These are phyloP conservation scores for Musa schizocarpa DNA, from an alignment of 176 grass and related monocot species.

Conservation along the genomic window DNA sequence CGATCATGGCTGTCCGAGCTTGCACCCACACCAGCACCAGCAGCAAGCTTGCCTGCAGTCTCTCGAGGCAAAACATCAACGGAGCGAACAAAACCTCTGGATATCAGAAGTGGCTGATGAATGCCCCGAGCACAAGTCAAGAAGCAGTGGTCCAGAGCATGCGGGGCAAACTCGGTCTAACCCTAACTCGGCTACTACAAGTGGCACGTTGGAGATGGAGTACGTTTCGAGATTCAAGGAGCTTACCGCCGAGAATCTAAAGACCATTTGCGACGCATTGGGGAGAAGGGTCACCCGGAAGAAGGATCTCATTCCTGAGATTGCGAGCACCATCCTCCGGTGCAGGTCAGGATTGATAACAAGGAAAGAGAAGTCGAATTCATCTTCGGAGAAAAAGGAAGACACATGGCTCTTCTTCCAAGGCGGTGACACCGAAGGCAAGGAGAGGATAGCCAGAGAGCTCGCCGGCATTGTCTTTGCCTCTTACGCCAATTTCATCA, in stretches of 20 bases:
- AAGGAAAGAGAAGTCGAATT: slow-evolving; percentile 34
- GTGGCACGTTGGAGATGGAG: slow-evolving; percentile 9
- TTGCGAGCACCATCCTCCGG: slow-evolving; percentile 60
- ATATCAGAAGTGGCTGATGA: background rate
- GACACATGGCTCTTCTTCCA: slow-evolving; percentile 81
- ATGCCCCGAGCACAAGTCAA: background rate
- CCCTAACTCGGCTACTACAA: slow-evolving; percentile 29
- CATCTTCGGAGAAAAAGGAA: slow-evolving; percentile 31
- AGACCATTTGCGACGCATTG: slow-evolving; percentile 44
- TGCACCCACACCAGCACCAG: background rate
- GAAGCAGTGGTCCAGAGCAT: no score
- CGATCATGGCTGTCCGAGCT: background rate
- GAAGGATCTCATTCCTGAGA: slow-evolving; percentile 36
- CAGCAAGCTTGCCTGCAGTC: slow-evolving; percentile 28
- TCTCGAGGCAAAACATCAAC: slow-evolving; percentile 25
- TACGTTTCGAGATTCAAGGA: slow-evolving; percentile 54
- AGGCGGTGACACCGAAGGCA: slow-evolving; percentile 45
- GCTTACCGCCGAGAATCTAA: slow-evolving; percentile 78
- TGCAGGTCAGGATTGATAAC: slow-evolving; percentile 63
- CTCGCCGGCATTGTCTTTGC: slow-evolving; percentile 64
- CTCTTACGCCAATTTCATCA: slow-evolving; percentile 28
- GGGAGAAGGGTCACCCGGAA: slow-evolving; percentile 37
- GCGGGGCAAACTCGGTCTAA: slow-evolving; percentile 48
- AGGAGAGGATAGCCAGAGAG: slow-evolving; percentile 49
- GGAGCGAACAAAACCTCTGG: slow-evolving; percentile 18